These are phyloP conservation scores for Leccinum ponderosum DNA, from an alignment of 1,284 basidiomycete species.

Conservation along the genomic window DNA sequence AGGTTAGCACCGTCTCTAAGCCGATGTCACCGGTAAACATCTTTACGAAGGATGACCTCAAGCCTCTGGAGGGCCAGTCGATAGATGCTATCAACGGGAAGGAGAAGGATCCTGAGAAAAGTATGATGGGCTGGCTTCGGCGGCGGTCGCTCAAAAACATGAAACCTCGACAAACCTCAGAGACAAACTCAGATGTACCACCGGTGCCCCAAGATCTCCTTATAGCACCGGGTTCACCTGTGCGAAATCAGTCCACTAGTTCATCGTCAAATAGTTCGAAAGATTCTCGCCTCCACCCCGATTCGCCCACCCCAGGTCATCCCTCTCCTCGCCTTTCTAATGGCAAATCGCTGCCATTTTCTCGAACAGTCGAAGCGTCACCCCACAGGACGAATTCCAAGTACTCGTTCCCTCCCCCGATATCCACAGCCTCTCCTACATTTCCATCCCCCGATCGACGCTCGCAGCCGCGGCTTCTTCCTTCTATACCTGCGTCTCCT, in stretches of 20 bases:
- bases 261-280: slow-evolving; percentile 26
- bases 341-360: slow-evolving; percentile 20
- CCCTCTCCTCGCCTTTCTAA: slow-evolving; percentile 12
- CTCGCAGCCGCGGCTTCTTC: slow-evolving; percentile 18
- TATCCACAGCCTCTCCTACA: slow-evolving; percentile 17
- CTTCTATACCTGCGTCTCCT: slow-evolving; percentile 33
- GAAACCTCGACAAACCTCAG: slow-evolving; percentile 26
- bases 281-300: slow-evolving; percentile 23
- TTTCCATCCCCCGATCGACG: slow-evolving; percentile 18
- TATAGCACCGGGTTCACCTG: slow-evolving; percentile 20
- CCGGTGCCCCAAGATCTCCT: slow-evolving; percentile 14
- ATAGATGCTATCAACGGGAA: slow-evolving; percentile 35
- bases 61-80: slow-evolving; percentile 4
- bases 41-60: slow-evolving; percentile 20
- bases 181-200: slow-evolving; percentile 16
- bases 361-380: slow-evolving; percentile 2
- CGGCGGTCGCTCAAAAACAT: slow-evolving; percentile 43
- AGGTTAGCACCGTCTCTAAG: slow-evolving; percentile 8
- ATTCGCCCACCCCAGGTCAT: slow-evolving; percentile 20
- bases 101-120: slow-evolving; percentile 44
- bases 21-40: slow-evolving; percentile 11
- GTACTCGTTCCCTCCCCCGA: slow-evolving; percentile 30
- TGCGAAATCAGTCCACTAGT: slow-evolving; percentile 27
- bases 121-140: slow-evolving; percentile 57
- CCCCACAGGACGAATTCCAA: slow-evolving; percentile 21